Base-by-base conservation (phyloP, 2,329 filamentous ascomycete genomes). In the Microsporum canis region DNA sequence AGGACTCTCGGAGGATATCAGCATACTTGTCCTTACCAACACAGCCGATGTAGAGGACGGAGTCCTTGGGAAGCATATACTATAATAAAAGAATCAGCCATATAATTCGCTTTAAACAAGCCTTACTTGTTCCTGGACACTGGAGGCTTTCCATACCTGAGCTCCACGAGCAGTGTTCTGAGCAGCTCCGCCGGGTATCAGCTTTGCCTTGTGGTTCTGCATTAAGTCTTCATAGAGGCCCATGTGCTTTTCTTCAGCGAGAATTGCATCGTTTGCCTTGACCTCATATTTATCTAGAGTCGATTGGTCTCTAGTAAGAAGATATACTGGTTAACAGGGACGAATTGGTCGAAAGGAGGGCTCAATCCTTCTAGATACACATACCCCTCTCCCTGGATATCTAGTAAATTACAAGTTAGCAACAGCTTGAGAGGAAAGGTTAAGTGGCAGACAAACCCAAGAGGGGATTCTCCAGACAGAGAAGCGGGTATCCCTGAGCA, bases 151-250 rank as follows among this genome's bases (percentile, higher is more conserved):
- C 17, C 68, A 61, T 78, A 83, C 81, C 76, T 94, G 89, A 66
- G 92, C 94, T 68, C 94, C 94, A 72, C 94, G 87, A 68, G 94
- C 92, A 60, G 91, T 95, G 84, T 99, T 99, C 80, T 99, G 94
- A 34, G 94, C 94, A 61, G 94, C 94, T 71, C 94, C 94, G 67
- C 94, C 94, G 60, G 94, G 91, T 72, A 97, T 94, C 74, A 97
- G 82, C 79, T 95, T 95, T 65, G 92, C 92, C 70, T 94, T 85
- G 78, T 86, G 89, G 82, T 94, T 92, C 78, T 88, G 87, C 70
- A 96, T 84, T 68, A 97, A 84, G 72, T 99, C 94, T 73, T 97
- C 91, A 77, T 91, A 99, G 72, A 99, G 83, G 53, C 82, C 84
- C 72, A 88, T 81, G 79, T 99, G 94, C 81, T 95, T 88, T 73